phyloP scores from a whole-genome alignment of 495 filamentous ascomycete genomes.

The Lasiosphaeriaceae sp. region DNA sequence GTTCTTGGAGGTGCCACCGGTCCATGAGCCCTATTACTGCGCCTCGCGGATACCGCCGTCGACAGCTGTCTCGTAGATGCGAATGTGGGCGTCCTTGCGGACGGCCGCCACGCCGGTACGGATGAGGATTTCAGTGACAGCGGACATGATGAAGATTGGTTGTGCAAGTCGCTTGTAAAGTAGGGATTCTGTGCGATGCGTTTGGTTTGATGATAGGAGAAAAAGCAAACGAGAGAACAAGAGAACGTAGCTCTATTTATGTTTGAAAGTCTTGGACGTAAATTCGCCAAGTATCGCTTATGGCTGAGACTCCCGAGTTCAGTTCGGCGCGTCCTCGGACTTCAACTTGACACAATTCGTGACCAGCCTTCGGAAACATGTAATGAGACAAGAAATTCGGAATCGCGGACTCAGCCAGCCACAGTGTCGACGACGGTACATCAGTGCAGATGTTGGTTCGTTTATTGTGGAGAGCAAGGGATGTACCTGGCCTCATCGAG shows the following conservation, averaged over 20 bases:
- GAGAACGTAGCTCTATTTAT: not conserved
- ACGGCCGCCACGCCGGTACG: constrained; percentile 5
- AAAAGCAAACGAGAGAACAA: not conserved
- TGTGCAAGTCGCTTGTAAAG: not conserved
- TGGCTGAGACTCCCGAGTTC: not conserved
- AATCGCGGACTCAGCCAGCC: not conserved
- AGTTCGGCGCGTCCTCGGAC: not conserved
- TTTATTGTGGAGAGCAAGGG: too few species aligned
- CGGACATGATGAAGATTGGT: not conserved
- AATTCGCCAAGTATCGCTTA: not conserved
- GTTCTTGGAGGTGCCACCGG: not conserved
- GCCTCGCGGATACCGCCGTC: constrained; percentile 5
- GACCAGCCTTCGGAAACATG: not conserved
- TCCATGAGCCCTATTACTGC: not conserved
- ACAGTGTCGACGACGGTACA: not conserved
- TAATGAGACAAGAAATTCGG: not conserved
- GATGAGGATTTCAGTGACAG: constrained; percentile 11
- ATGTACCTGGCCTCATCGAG: not conserved
- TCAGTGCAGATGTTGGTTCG: too few species aligned
- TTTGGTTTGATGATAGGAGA: not conserved
- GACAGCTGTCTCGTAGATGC: constrained; percentile 7
- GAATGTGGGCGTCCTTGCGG: constrained; percentile 3
- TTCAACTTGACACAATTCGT: not conserved
- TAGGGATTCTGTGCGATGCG: not conserved
- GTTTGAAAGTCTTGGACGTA: not conserved